Evolutionary conservation across 352 stramenopile genomes (phyloP).

Genomic region (Pythium brachiatum): DNA sequence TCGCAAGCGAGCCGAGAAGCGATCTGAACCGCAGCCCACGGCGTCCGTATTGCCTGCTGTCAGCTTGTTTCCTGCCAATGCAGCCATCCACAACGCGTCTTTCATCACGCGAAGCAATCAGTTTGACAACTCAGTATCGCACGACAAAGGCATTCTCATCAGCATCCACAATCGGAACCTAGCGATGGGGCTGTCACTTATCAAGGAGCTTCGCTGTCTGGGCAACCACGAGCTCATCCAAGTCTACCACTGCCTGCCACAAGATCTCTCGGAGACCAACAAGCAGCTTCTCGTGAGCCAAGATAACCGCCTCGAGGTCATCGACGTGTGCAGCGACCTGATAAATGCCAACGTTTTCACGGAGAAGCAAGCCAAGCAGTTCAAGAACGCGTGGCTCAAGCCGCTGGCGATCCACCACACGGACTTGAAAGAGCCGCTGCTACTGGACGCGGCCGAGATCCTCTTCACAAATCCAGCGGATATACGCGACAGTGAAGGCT

Average conservation of each 20-base stretch:
- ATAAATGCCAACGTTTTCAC: constrained; percentile 18
- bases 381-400: constrained; percentile 66
- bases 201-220: constrained; percentile 48
- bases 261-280: constrained; percentile 38
- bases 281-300: constrained; percentile 36
- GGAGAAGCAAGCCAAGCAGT: constrained; percentile 20
- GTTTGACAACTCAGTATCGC: constrained; percentile 28
- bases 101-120: constrained; percentile 24
- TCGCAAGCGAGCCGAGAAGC: neutral
- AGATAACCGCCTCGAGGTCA: constrained; percentile 49
- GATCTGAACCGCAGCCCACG: neutral
- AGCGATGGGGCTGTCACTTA: constrained; percentile 54
- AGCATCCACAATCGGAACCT: constrained; percentile 45
- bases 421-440: constrained; percentile 40
- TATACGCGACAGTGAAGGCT: constrained; percentile 34
- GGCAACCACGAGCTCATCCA: constrained; percentile 42
- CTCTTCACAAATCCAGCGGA: constrained; percentile 38
- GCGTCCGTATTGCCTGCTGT: neutral
- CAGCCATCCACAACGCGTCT: neutral
- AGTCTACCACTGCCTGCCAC: constrained; percentile 39
- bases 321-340: constrained; percentile 60
- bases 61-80: neutral
- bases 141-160: constrained; percentile 36
- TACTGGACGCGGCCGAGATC: constrained; percentile 59
- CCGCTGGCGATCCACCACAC: constrained; percentile 56